Evolutionary conservation across 2,329 filamentous ascomycete genomes (phyloP), one percentile per base, ranked within the genome.

Genomic region (Hymenoscyphus occultus): DNA sequence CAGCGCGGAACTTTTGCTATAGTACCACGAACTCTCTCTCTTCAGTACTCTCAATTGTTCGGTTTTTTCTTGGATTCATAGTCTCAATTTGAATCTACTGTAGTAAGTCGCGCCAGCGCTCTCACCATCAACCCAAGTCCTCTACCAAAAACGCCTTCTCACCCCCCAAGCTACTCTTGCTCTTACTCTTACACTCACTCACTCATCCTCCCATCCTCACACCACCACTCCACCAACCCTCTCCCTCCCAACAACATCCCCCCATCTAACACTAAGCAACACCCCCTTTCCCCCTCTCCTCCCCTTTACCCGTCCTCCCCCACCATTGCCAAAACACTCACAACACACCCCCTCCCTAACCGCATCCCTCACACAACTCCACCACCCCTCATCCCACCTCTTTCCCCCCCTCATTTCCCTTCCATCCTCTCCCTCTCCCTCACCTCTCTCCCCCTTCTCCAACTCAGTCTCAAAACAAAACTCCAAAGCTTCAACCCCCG

Each of bases 291-390:
- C 16, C 19, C 3, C 5, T 48, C 3, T 19, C 13, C 42, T 6
- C 19, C 19, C 62, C 45, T 1, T 9, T 14, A 7, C n/a, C 48
- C 22, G 28, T 45, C 35, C 22, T 39, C 5, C 35, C 51, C 13
- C 56, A 28, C 19, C 40, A 35, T 59, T 56, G 2, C 16, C 54
- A 56, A 42, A 28, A 28, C 28, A 28, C 28, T 28, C 56, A 59
- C 40, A 39, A 60, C 62, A 57, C 56, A 22, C 22, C 42, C 48
- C 65, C 64, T 69, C 68, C 6, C 67, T 61, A 56, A 67, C 39
- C 1, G 65, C 65, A 62, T 65, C 65, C 9, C 19, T 39, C 4
- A 69, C 64, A 65, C 61, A 63, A 0, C n/a, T 39, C 66, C 62
- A 66, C 68, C 65, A 69, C 3, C 35, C 51, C 22, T 45, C 32